Percentiles rank a stretch among this genome's conserved stretches.
phyloP scores from a whole-genome alignment of 106 monocot genomes.

The Narthecium ossifragum region DNA sequence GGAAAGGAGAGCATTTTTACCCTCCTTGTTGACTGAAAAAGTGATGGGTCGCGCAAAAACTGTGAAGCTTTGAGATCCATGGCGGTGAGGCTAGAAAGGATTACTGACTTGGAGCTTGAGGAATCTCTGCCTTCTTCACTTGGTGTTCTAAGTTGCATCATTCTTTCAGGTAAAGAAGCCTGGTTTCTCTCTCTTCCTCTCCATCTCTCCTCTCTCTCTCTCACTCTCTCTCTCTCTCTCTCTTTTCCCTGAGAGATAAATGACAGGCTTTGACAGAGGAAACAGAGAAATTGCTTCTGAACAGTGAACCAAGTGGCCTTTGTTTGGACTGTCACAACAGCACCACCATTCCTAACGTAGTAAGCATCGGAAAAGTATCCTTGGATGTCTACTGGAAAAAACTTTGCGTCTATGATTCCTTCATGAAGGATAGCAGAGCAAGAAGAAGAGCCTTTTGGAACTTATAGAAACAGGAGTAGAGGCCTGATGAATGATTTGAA shows the following conservation, averaged over 20 bases:
- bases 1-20: slow-evolving; percentile 2
- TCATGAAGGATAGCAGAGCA: too few species aligned
- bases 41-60: slow-evolving; percentile 7
- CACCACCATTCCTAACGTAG: neutral
- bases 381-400: neutral
- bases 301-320: neutral
- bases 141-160: slow-evolving; percentile 8
- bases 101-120: slow-evolving; percentile 7
- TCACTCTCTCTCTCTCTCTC: slow-evolving; percentile 2
- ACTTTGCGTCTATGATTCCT: too few species aligned
- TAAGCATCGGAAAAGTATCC: neutral
- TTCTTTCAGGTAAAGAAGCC: neutral
- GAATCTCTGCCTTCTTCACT: slow-evolving; percentile 13
- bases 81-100: slow-evolving; percentile 5
- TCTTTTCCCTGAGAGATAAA: neutral
- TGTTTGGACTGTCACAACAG: neutral
- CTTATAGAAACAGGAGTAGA: too few species aligned
- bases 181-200: neutral
- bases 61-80: slow-evolving; percentile 25
- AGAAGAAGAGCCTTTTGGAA: too few species aligned
- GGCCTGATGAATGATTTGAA: too few species aligned
- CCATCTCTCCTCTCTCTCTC: too few species aligned
- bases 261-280: neutral
- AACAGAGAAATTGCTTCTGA: neutral
- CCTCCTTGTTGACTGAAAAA: slow-evolving; percentile 12